phyloP scores from a whole-genome alignment of 352 stramenopile species.

The Phytophthora sp. region DNA sequence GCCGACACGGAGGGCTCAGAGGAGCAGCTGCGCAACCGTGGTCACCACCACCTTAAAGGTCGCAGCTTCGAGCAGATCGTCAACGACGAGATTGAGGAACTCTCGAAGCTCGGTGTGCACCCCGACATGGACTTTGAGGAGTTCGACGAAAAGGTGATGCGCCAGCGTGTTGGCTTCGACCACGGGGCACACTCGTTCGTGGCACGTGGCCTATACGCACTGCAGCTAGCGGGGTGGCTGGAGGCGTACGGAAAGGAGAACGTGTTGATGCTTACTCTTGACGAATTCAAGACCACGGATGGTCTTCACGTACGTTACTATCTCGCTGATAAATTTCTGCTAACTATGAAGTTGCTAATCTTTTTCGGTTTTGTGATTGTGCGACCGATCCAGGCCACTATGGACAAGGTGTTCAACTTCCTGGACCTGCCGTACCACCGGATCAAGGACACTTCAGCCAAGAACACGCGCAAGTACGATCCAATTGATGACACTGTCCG shows the following conservation, averaged over 20 bases:
- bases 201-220: slow-evolving; percentile 93
- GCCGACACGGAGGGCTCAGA: slow-evolving; percentile 74
- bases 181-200: slow-evolving; percentile 87
- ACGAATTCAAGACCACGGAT: slow-evolving; percentile 90
- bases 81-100: slow-evolving; percentile 70
- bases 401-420: slow-evolving; percentile 88
- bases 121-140: slow-evolving; percentile 76
- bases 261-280: slow-evolving; percentile 93
- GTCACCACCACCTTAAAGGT: slow-evolving; percentile 68
- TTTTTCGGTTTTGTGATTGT: slow-evolving; percentile 5
- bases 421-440: slow-evolving; percentile 82
- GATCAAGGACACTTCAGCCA: slow-evolving; percentile 82
- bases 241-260: slow-evolving; percentile 88
- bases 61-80: slow-evolving; percentile 79
- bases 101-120: slow-evolving; percentile 65
- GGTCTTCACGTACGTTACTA: slow-evolving; percentile 59
- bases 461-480: slow-evolving; percentile 90
- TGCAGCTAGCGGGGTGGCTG: slow-evolving; percentile 95
- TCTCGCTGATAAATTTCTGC: neutral
- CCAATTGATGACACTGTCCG: slow-evolving; percentile 60
- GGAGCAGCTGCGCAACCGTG: slow-evolving; percentile 81
- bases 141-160: slow-evolving; percentile 72
- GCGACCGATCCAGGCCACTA: slow-evolving; percentile 68
- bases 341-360: slow-evolving; percentile 14
- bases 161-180: slow-evolving; percentile 43